Evolutionary conservation across 2,329 filamentous ascomycete genomes (phyloP), one percentile per base, ranked within the genome.

Genomic region (Xylaria sp.): DNA sequence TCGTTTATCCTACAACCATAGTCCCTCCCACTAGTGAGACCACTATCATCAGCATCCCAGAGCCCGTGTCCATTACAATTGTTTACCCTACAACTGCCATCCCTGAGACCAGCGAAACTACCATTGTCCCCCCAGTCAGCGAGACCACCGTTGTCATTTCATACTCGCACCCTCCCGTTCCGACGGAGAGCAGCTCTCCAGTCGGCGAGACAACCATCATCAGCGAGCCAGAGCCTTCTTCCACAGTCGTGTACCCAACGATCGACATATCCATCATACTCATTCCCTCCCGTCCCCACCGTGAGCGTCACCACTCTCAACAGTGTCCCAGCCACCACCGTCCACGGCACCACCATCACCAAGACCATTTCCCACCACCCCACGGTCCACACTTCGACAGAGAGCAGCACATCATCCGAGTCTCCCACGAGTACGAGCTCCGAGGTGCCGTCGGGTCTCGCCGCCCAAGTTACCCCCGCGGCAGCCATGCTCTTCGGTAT

Each of bases 171-270:
- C 49, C 49, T 11, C 49, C 43, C 19, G 31, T 35, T 15, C 53
- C 53, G 31, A 37, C 53, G 12, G 40, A 21, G 33, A 57, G 54
- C 35, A 57, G 42, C 53, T 28, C 50, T 9, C 9, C 46, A 50
- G 46, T 11, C 52, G 69, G 69, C 53, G 66, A 64, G 52, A 73
- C 76, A 37, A 75, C 75, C 60, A 63, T 75, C 52, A 70, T 77
- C 19, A 75, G 75, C 46, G 64, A 67, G 57, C 58, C 47, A 19
- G 47, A 8, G 21, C 31, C 46, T 8, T 51, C 31, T 37, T 23
- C 46, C 8, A 51, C 47, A 11, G 47, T 37, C 11, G 47, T 51
- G 11, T 51, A 15, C 15, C 57, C 57, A 25, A 56, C 52, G 15
- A 25, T 50, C 43, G 31, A 11, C 17, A 37, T 42, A n/a, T 14